Base-by-base conservation (phyloP, 1,139 yeast species). In the Candida albicans region DNA sequence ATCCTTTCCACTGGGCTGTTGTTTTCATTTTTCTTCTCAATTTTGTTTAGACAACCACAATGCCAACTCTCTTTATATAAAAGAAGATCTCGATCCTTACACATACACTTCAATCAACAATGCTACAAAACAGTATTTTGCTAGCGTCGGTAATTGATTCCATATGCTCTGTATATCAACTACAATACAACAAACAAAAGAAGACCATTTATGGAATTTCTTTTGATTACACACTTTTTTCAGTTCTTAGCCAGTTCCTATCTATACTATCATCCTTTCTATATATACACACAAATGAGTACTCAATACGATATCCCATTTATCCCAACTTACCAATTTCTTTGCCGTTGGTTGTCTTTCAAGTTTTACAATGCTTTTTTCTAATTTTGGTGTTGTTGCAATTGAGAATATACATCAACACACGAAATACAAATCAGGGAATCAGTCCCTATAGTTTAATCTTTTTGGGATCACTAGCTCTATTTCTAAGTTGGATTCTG, bases 181-280 rank as follows among this genome's bases (percentile, higher is more conserved):
- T 57, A 12, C 52, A 49, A 11, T 48, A 52, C 39, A 59, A 57
- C 37, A 56, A 56, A 40, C 37, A 38, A 8, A 54, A 51, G 33
- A 55, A 53, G 35, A 60, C 68, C 3, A 53, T 67, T 11, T 48
- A 52, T 34, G 68, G 69, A 0, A 35, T 66, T 8, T 67, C 73
- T 2, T 64, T 50, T 45, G 73, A 68, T 45, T 53, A 50, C 30
- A 40, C 53, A 2, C 11, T 57, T 2, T 44, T 62, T 11, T 46
- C 53, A 5, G 38, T 55, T 35, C 13, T 59, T 1, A 48, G 55
- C 7, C 43, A 44, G 34, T 14, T 50, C 3, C 31, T 49, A 8
- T 51, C 52, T 24, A 29, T 56, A 1, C 12, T 51, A 9, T 45
- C 55, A n/a, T 49, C 56, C 6, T n/a, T 50, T 6, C 29, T 38